Evolutionary conservation across 2,329 filamentous ascomycete species (phyloP).

Genomic region (Calonectria honghensis): DNA sequence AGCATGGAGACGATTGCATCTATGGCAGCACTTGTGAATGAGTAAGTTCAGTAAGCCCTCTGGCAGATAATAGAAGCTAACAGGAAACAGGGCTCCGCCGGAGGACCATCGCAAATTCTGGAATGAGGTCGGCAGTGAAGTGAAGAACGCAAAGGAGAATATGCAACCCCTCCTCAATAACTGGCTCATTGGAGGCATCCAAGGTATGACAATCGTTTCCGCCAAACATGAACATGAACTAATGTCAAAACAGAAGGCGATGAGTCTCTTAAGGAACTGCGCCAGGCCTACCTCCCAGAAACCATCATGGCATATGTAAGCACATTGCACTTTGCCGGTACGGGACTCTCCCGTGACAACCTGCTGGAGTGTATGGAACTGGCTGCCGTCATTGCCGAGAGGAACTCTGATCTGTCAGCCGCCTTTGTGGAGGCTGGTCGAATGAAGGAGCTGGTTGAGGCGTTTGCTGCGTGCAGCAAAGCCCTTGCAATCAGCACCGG

Average conservation of each 20-base stretch:
- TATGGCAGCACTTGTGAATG: constrained; percentile 69
- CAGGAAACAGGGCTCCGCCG: constrained; percentile 54
- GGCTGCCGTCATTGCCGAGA: constrained; percentile 83
- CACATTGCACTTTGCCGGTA: constrained; percentile 86
- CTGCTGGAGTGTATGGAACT: constrained; percentile 92
- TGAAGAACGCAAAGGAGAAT: constrained; percentile 72
- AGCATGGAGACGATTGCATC: constrained; percentile 80
- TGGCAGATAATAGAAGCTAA: constrained; percentile 53
- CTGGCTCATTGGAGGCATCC: constrained; percentile 75
- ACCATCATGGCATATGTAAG: constrained; percentile 88
- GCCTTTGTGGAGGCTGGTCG: constrained; percentile 79
- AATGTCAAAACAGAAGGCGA: constrained; percentile 69
- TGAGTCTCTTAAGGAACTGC: constrained; percentile 77
- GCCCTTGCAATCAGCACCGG: constrained; percentile 76
- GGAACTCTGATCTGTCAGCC: constrained; percentile 78
- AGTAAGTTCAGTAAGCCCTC: constrained; percentile 65
- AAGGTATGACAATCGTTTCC: constrained; percentile 67
- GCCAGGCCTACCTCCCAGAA: constrained; percentile 89
- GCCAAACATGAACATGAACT: constrained; percentile 22
- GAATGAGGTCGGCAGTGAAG: constrained; percentile 70
- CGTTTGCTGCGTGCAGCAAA: constrained; percentile 86
- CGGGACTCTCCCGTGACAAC: constrained; percentile 82
- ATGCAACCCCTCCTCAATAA: constrained; percentile 78
- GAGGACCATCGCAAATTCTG: constrained; percentile 69
- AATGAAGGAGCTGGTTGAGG: constrained; percentile 85